phyloP scores from a whole-genome alignment of 1,139 yeast species.

The Sugiyamaella xylanicola region DNA sequence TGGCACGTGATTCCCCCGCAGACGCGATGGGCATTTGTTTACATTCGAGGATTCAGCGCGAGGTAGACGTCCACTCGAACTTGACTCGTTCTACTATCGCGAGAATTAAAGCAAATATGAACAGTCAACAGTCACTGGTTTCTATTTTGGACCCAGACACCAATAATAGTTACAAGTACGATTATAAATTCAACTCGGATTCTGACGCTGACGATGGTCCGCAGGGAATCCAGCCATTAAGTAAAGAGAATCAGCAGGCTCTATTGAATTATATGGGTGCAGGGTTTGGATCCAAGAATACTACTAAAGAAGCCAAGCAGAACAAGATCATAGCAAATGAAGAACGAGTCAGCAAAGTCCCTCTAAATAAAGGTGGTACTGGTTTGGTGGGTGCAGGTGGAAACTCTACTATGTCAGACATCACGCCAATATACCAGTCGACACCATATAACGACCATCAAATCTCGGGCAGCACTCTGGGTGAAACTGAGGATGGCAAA shows the following conservation, averaged over 20 bases:
- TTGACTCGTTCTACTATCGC: too few species aligned
- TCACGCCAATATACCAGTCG: constrained; percentile 22
- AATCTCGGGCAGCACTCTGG: constrained; percentile 26
- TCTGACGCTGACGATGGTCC: constrained; percentile 5
- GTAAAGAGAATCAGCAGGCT: constrained; percentile 1
- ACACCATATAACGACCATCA: constrained; percentile 22
- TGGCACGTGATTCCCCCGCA: not conserved
- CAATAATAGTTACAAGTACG: constrained; percentile 9
- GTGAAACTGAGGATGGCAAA: constrained; percentile 12
- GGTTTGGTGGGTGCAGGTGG: not conserved
- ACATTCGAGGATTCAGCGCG: constrained; percentile 6
- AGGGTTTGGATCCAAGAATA: not conserved
- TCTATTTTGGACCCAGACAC: constrained; percentile 17
- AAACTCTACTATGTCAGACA: not conserved
- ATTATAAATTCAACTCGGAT: constrained; percentile 11
- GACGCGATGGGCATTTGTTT: constrained; percentile 1
- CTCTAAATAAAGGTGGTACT: too few species aligned
- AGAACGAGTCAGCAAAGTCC: not conserved
- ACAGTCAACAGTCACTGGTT: constrained; percentile 9
- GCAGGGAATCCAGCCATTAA: not conserved
- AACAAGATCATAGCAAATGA: not conserved
- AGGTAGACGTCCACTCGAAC: too few species aligned
- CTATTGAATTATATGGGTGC: constrained; percentile 5
- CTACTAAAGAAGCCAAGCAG: not conserved
- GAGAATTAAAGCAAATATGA: not conserved